A percentile compares a stretch with the other conserved stretches of the same genome.
Evolutionary conservation across 345 rosid species (phyloP).

Genomic region (Corchorus capsularis): DNA sequence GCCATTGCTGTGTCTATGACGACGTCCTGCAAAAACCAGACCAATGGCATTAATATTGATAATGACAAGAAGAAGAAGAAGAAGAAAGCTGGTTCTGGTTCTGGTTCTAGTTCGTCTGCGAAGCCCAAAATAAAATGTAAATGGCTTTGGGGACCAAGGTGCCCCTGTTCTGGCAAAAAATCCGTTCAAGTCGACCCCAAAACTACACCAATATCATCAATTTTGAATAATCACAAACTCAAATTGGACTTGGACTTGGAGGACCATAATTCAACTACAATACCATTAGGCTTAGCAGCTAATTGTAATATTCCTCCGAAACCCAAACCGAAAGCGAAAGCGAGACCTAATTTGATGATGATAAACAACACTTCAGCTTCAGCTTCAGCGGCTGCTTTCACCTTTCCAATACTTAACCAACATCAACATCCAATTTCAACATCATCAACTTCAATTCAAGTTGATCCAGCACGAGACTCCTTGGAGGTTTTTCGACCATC

Average conservation of each 20-base stretch:
- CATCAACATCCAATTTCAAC: background rate
- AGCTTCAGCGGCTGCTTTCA: slow-evolving; percentile 24
- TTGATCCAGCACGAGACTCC: slow-evolving; percentile 53
- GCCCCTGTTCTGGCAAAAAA: slow-evolving; percentile 71
- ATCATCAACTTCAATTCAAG: background rate
- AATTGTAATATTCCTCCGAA: too few species aligned
- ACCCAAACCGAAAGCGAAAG: too few species aligned
- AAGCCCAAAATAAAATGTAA: too few species aligned
- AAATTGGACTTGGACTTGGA: background rate
- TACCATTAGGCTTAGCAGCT: too few species aligned
- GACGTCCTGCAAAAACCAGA: slow-evolving; percentile 38
- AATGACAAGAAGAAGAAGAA: slow-evolving; percentile 28
- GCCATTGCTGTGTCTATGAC: slow-evolving; percentile 42
- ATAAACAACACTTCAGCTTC: background rate
- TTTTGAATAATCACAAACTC: slow-evolving; percentile 14
- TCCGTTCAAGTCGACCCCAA: slow-evolving; percentile 71
- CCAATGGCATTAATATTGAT: background rate
- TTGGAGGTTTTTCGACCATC: slow-evolving; percentile 53
- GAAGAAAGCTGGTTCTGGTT: background rate
- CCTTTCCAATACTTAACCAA: slow-evolving; percentile 51
- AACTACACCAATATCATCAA: background rate
- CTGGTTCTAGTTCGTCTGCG: too few species aligned
- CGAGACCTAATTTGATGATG: background rate
- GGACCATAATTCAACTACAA: too few species aligned
- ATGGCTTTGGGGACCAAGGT: slow-evolving; percentile 60